phyloP scores from a whole-genome alignment of 2,329 filamentous ascomycete genomes.

The Coleophoma eucalyptorum region DNA sequence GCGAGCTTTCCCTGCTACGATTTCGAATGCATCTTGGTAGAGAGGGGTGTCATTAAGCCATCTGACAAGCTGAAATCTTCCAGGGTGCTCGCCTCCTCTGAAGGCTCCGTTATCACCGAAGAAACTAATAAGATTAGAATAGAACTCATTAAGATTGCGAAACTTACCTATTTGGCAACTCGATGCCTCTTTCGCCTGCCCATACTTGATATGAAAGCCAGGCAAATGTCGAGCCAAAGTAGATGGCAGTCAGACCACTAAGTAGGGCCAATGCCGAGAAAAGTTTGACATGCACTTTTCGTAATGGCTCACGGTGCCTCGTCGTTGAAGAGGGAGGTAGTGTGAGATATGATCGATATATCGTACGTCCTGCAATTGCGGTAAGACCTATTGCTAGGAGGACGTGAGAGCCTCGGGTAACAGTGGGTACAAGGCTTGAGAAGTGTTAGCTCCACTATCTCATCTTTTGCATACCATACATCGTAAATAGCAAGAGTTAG shows the following conservation, averaged over 20 bases:
- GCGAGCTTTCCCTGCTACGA: conserved; percentile 48
- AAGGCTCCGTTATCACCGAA: conserved; percentile 26
- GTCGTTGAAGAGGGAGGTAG: conserved; percentile 33
- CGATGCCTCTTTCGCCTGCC: conserved; percentile 37
- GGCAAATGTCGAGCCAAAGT: conserved; percentile 39
- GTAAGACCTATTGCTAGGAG: conserved; percentile 14
- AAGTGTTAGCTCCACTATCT: background rate
- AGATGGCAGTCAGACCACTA: conserved; percentile 40
- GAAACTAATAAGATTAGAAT: conserved; percentile 10
- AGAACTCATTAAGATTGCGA: background rate
- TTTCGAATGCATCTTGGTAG: conserved; percentile 38
- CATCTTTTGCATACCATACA: no score
- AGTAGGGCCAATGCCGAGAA: conserved; percentile 41
- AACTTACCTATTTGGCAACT: conserved; percentile 33
- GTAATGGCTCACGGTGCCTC: conserved; percentile 24
- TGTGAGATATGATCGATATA: conserved; percentile 24
- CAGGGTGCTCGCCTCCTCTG: conserved; percentile 24
- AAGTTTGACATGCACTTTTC: conserved; percentile 25
- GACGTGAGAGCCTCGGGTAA: conserved; percentile 12
- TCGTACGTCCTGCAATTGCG: conserved; percentile 14
- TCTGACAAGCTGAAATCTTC: conserved; percentile 20
- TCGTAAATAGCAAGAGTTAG: no score
- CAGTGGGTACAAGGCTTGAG: conserved; percentile 13
- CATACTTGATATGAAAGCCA: conserved; percentile 45
- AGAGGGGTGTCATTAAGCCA: conserved; percentile 24